Conservation (phyloP, 2,329 filamentous ascomycete genomes). For the Penicillium sp. region DNA sequence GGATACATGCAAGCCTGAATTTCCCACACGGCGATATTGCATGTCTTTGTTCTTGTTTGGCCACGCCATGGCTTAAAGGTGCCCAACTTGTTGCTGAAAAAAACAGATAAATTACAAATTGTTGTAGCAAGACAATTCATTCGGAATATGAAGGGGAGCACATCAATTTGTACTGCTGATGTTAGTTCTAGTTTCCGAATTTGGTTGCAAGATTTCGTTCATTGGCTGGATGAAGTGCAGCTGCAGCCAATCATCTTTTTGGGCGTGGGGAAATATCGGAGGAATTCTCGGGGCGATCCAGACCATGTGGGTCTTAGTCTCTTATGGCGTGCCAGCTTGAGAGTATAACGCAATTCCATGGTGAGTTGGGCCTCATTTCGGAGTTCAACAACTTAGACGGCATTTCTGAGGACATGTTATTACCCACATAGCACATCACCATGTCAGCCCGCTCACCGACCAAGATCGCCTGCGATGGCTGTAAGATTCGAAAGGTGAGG, state of each 20-base stretch:
- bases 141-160: too few relatives aligned
- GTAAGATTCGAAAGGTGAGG: neutral
- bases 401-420: neutral
- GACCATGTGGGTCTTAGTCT: neutral
- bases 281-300: neutral
- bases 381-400: too few relatives aligned
- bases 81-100: too few relatives aligned
- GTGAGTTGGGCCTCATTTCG: too few relatives aligned
- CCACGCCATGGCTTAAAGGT: neutral
- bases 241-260: neutral
- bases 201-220: too few relatives aligned
- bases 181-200: neutral
- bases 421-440: neutral
- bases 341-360: neutral
- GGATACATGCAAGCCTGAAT: neutral
- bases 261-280: neutral
- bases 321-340: neutral
- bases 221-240: neutral
- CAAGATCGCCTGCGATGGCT: neutral
- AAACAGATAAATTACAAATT: neutral
- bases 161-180: neutral
- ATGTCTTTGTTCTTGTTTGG: neutral
- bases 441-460: neutral
- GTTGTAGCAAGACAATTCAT: too few relatives aligned
- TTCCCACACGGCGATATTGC: neutral